These are phyloP conservation scores for Macrolepiota albuminosa DNA, from an alignment of 768 basidiomycete genomes.

Conservation along the genomic window DNA sequence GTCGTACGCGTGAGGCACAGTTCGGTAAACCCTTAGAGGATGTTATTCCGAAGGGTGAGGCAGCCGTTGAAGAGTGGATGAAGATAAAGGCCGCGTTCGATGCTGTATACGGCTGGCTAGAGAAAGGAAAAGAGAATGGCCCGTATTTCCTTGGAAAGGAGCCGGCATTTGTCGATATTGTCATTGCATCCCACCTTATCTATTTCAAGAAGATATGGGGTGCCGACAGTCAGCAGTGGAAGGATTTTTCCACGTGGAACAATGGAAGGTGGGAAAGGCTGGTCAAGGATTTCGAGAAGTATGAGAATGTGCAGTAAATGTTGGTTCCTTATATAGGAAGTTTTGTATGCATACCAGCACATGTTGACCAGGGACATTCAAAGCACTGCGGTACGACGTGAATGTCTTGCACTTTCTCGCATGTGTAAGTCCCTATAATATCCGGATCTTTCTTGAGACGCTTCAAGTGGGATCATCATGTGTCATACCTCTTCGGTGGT, in stretches of 20 bases:
- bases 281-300: slow-evolving; percentile 24
- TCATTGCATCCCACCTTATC: slow-evolving; percentile 24
- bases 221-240: slow-evolving; percentile 37
- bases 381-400: neutral
- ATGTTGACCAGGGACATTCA: neutral
- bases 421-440: neutral
- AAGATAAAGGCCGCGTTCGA: slow-evolving; percentile 28
- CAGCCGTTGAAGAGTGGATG: slow-evolving; percentile 31
- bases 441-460: neutral
- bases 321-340: neutral
- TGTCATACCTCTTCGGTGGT: neutral
- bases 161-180: slow-evolving; percentile 37
- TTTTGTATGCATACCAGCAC: neutral
- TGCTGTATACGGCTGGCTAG: slow-evolving; percentile 23
- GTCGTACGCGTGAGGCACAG: slow-evolving; percentile 25
- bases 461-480: neutral
- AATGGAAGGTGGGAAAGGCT: slow-evolving; percentile 34
- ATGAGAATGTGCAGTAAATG: slow-evolving; percentile 17
- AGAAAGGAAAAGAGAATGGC: slow-evolving; percentile 19
- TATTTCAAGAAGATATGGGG: slow-evolving; percentile 30
- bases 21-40: slow-evolving; percentile 35
- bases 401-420: neutral
- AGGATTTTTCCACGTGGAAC: slow-evolving; percentile 31
- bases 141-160: slow-evolving; percentile 33
- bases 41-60: slow-evolving; percentile 25